phyloP scores from a whole-genome alignment of 2,329 filamentous ascomycete species.

The Chaetomiaceae sp. region DNA sequence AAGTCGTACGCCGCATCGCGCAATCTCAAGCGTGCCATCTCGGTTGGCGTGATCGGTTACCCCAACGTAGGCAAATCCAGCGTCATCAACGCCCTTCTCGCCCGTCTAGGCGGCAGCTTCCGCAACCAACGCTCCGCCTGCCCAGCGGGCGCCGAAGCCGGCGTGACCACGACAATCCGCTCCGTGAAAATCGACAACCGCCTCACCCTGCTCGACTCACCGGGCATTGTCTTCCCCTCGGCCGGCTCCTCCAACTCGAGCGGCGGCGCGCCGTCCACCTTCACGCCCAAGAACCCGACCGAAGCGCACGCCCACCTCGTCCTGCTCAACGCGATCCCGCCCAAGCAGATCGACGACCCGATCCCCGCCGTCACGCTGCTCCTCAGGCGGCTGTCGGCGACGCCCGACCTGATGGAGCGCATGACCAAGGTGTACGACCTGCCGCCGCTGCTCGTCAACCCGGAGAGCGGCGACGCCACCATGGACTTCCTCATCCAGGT shows the following conservation, averaged over 20 bases:
- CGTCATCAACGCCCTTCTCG: conserved; percentile 87
- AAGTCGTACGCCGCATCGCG: conserved; percentile 82
- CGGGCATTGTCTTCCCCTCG: conserved; percentile 89
- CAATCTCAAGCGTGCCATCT: conserved; percentile 82
- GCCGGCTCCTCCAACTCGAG: conserved; percentile 40
- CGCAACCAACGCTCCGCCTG: conserved; percentile 62
- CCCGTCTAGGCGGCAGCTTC: conserved; percentile 66
- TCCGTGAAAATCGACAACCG: conserved; percentile 94
- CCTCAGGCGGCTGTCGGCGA: conserved; percentile 71
- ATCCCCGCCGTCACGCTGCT: conserved; percentile 81
- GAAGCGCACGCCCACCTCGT: conserved; percentile 80
- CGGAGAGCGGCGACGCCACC: conserved; percentile 68
- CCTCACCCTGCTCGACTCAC: conserved; percentile 87
- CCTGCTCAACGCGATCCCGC: conserved; percentile 85
- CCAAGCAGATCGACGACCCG: conserved; percentile 90
- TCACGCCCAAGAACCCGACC: conserved; percentile 56
- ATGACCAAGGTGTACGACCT: conserved; percentile 81
- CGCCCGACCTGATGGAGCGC: conserved; percentile 70
- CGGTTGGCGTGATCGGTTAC: conserved; percentile 90
- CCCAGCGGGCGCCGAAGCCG: conserved; percentile 85
- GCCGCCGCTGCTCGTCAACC: conserved; percentile 65
- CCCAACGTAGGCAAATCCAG: conserved; percentile 96
- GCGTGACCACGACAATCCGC: conserved; percentile 83
- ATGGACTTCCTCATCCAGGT: conserved; percentile 94
- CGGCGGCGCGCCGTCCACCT: conserved; percentile 23